These are phyloP conservation scores for Brettanomyces custersianus DNA, from an alignment of 805 yeast species.

Conservation along the genomic window DNA sequence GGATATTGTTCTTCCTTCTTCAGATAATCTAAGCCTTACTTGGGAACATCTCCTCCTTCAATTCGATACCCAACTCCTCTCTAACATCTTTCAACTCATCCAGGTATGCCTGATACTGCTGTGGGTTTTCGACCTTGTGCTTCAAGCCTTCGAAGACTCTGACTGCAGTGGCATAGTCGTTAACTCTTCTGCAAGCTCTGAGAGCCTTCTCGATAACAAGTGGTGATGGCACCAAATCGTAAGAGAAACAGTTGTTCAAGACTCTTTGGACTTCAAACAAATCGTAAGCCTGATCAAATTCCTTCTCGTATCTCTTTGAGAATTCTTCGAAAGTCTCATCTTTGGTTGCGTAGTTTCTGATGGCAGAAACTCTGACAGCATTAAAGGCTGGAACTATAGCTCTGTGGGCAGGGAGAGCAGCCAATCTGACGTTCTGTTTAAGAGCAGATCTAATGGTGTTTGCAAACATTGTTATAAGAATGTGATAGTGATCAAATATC, in stretches of 20 bases:
- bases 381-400: conserved; percentile 10
- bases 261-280: conserved; percentile 87
- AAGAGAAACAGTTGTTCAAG: conserved; percentile 94
- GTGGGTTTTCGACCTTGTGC: conserved; percentile 90
- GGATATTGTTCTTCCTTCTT: no score
- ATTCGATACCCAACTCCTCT: conserved; percentile 85
- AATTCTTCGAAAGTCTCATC: conserved; percentile 95
- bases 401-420: conserved; percentile 14
- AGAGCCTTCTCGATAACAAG: conserved; percentile 91
- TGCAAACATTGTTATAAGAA: conserved; percentile 22
- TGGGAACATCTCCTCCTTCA: conserved; percentile 77
- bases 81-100: conserved; percentile 89
- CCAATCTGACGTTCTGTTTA: conserved; percentile 25
- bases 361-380: conserved; percentile 14
- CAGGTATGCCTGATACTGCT: conserved; percentile 92
- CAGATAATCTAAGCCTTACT: conserved; percentile 9
- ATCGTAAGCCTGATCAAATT: conserved; percentile 89
- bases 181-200: conserved; percentile 97
- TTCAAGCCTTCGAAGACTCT: conserved; percentile 96
- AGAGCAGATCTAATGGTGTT: conserved; percentile 26
- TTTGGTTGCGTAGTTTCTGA: conserved; percentile 70
- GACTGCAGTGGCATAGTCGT: conserved; percentile 97
- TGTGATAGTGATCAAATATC: no score
- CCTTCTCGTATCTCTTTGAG: conserved; percentile 84
- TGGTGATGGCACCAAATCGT: conserved; percentile 98